A percentile compares a stretch with the other conserved stretches of the same genome.
These are phyloP conservation scores for Sisymbrium altissimum DNA, from an alignment of 345 rosid genomes.

Conservation along the genomic window DNA sequence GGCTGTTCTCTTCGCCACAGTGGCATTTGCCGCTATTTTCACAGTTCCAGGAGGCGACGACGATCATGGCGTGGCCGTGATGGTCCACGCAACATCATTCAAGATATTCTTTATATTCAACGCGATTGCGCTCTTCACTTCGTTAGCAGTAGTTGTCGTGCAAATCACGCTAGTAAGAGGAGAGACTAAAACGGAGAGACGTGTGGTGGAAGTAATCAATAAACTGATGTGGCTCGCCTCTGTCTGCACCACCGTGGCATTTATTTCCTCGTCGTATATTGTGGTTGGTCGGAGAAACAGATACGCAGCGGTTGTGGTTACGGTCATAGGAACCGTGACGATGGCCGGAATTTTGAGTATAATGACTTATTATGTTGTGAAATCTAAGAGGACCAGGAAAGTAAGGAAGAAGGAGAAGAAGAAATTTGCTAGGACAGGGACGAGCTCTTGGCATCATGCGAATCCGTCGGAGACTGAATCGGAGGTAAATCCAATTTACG, in stretches of 20 bases:
- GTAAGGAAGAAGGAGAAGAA: constrained; percentile 65
- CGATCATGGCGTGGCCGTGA: constrained; percentile 55
- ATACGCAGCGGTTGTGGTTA: constrained; percentile 82
- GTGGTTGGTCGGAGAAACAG: constrained; percentile 64
- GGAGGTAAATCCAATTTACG: constrained; percentile 72
- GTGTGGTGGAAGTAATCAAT: constrained; percentile 78
- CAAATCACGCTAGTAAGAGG: constrained; percentile 90
- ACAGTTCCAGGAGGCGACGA: constrained; percentile 80
- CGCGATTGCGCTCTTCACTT: constrained; percentile 77
- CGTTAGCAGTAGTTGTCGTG: constrained; percentile 85
- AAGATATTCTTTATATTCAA: constrained; percentile 72
- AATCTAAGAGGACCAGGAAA: constrained; percentile 49
- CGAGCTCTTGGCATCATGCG: constrained; percentile 31
- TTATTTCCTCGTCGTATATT: constrained; percentile 73
- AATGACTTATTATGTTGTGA: constrained; percentile 82
- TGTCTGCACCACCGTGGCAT: constrained; percentile 76
- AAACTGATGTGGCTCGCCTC: constrained; percentile 97
- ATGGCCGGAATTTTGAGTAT: constrained; percentile 68
- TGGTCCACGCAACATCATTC: constrained; percentile 44
- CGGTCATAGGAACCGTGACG: constrained; percentile 62
- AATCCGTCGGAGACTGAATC: constrained; percentile 53
- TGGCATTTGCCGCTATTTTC: constrained; percentile 84
- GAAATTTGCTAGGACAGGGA: constrained; percentile 44
- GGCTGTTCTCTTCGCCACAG: constrained; percentile 90
- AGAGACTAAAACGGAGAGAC: constrained; percentile 72